Base-by-base conservation (phyloP, 163 green algal genomes). In the Chlorella variabilis region DNA sequence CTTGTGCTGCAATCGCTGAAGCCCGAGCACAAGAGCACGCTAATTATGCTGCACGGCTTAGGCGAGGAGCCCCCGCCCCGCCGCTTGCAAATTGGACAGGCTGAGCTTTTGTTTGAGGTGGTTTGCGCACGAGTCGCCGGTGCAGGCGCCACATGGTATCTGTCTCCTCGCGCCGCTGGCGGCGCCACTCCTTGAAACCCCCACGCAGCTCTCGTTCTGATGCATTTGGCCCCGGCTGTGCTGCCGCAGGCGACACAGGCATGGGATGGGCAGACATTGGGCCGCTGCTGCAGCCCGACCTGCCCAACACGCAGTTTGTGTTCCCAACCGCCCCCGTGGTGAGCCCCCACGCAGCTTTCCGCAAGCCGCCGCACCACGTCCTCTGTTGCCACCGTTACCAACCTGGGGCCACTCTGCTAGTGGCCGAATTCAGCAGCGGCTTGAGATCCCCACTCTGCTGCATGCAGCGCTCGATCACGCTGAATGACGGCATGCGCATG, bases 401-500 rank as follows among this genome's bases (percentile, higher is more conserved):
- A n/a, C n/a, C n/a, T n/a, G n/a, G n/a, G n/a, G n/a, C n/a, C n/a
- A n/a, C n/a, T n/a, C n/a, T n/a, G n/a, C n/a, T n/a, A n/a, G n/a
- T n/a, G n/a, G n/a, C n/a, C n/a, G 54, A 25, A 45, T n/a, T 17
- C 29, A 42, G 29, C 9, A 17, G 29, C 33, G 31, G 29, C n/a
- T 38, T 42, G 61, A n/a, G n/a, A n/a, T n/a, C 23, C 29, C 2
- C 9, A 17, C 11, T 27, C 11, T 38, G 4, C 56, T 1, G 6
- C 21, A 5, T 33, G 59, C 75, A 81, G 75, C 59, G 75, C 5
- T 88, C 93, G 7, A 93, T 97, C 71, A 94, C 88, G 1, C 54
- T 94, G 51, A 97, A 97, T 75, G 88, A 87, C 34, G 93, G 93
- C 48, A 92, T 94, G 89, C 56, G 45, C 7, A 95, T 95, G 89